phyloP scores from a whole-genome alignment of 192 early-diverging fungal genomes.

The Lobosporangium transversale region DNA sequence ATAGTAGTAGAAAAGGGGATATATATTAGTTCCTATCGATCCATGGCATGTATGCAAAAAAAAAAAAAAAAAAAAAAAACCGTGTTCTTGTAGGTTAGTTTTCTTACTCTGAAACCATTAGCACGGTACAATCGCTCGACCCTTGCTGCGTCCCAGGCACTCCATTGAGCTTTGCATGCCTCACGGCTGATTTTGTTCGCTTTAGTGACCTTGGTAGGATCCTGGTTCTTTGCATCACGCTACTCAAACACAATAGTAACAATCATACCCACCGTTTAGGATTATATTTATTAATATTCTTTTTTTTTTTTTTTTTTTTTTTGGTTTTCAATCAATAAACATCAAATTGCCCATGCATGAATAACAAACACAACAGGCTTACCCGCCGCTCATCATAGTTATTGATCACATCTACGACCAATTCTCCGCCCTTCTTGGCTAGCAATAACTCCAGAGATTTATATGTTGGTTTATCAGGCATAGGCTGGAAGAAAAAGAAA shows the following conservation, averaged over 20 bases:
- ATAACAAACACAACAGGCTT: not conserved
- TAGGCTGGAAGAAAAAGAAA: slow-evolving; percentile 18
- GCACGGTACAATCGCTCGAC: slow-evolving; percentile 76
- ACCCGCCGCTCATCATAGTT: slow-evolving; percentile 71
- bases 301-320: too few relatives aligned
- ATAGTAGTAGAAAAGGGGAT: slow-evolving; percentile 14
- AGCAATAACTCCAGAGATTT: slow-evolving; percentile 52
- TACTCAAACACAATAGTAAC: too few relatives aligned
- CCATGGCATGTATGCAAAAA: too few relatives aligned
- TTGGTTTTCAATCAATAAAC: too few relatives aligned
- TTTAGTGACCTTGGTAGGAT: slow-evolving; percentile 65
- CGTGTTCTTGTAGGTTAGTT: too few relatives aligned
- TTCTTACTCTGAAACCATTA: slow-evolving; percentile 74
- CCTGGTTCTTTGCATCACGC: slow-evolving; percentile 69
- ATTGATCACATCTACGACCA: slow-evolving; percentile 68
- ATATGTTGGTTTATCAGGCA: slow-evolving; percentile 51
- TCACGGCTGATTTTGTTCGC: slow-evolving; percentile 76
- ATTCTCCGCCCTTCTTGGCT: slow-evolving; percentile 64
- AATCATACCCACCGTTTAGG: not conserved
- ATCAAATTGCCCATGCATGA: not conserved
- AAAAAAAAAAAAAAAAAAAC: too few relatives aligned
- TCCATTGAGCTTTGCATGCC: slow-evolving; percentile 69
- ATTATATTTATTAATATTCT: too few relatives aligned
- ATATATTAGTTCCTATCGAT: too few relatives aligned
- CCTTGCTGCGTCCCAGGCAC: slow-evolving; percentile 64